Conservation (phyloP, 139 green algal genomes). For the Chlamydomonas schloesseri region DNA sequence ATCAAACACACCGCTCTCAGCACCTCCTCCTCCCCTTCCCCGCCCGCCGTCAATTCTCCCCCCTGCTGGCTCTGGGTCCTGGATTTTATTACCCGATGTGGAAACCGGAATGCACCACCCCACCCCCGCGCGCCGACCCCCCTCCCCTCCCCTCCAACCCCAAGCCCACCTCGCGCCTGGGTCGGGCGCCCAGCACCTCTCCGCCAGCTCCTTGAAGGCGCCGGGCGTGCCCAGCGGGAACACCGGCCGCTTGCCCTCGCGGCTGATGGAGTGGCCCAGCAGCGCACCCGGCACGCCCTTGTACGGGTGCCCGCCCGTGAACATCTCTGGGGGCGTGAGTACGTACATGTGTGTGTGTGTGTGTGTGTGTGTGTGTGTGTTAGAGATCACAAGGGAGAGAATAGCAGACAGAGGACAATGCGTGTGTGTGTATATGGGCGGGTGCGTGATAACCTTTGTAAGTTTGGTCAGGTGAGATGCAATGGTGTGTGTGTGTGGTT, state of each 20-base stretch:
- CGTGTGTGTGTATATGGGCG: too few species aligned
- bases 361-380: too few species aligned
- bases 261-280: slow-evolving; percentile 43
- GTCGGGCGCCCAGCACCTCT: slow-evolving; percentile 52
- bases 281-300: slow-evolving; percentile 39
- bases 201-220: slow-evolving; percentile 45
- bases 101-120: too few species aligned
- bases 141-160: background rate
- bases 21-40: too few species aligned
- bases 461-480: too few species aligned
- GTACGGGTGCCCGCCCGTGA: slow-evolving; percentile 30
- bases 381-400: too few species aligned
- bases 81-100: background rate
- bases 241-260: slow-evolving; percentile 50
- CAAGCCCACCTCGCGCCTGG: background rate
- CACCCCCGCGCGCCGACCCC: background rate
- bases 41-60: too few species aligned
- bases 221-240: slow-evolving; percentile 50
- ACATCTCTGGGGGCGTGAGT: slow-evolving; percentile 29
- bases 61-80: background rate
- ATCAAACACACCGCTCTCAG: too few species aligned
- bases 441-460: too few species aligned
- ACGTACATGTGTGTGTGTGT: too few species aligned
- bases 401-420: too few species aligned
- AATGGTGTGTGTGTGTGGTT: too few species aligned